Base-by-base conservation (phyloP, 129 eudicot genomes). In the Oenanthe sinensis region DNA sequence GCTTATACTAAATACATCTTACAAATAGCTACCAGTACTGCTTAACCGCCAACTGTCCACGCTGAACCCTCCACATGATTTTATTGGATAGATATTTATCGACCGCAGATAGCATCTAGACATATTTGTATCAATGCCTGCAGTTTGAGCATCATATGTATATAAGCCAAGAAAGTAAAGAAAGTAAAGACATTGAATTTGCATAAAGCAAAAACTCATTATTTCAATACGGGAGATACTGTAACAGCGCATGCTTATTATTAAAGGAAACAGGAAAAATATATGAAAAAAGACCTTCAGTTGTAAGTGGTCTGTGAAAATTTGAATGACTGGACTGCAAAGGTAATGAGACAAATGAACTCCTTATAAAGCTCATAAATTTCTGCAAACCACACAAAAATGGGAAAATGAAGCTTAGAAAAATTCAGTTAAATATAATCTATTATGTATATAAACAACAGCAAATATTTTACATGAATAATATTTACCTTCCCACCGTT, bases 41-140 rank as follows among this genome's bases (percentile, higher is more conserved):
- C 92, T 83, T 69, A 95, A 85, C 75, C 94, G 96, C 99, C 99
- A 95, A 79, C 84, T 86, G 79, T 90, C 89, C 85, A 86, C 96
- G 73, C 45, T 86, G 85, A 91, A 95, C 24, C 99, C 99, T 46
- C 87, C 92, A 85, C 99, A 95, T 24, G 99, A 95, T 82, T 95
- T 95, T 79, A 95, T 92, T 16, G 99, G 99, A 83, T 91, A 95
- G 79, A 95, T 74, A 71, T 88, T 86, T 44, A 95, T 90, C 70
- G 92, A 92, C 82, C 79, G 86, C 86, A 95, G 88, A 48, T 74
- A 33, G 77, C 46, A 77, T 86, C 81, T 74, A 52, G 86, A 40
- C 6, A 75, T 75, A 55, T 16, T 79, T 77, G 69, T 75, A 40
- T 68, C 88, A 79, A n/a, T 58, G 22, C 86, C 98, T 93, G 94